Evolutionary conservation across 2,329 filamentous ascomycete genomes (phyloP).

Genomic region (Aureobasidium lini): DNA sequence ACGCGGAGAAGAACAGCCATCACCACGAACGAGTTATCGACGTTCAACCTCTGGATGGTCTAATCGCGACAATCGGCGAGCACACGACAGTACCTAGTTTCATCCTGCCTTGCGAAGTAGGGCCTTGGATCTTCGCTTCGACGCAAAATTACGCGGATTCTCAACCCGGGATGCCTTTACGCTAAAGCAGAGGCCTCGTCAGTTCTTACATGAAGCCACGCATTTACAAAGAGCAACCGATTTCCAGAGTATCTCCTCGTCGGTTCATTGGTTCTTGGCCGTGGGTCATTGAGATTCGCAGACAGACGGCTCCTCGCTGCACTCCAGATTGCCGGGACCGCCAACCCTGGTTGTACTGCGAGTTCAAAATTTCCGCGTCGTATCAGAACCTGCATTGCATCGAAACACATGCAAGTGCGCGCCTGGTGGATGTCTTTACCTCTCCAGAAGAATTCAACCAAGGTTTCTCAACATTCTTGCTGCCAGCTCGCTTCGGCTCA

Average conservation of each 20-base stretch:
- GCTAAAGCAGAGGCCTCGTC: slow-evolving; percentile 4
- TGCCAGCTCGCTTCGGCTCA: slow-evolving; percentile 1
- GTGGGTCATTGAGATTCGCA: neutral
- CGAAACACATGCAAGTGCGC: slow-evolving; percentile 2
- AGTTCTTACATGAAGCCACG: slow-evolving; percentile 2
- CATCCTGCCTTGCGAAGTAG: neutral
- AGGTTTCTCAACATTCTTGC: slow-evolving; percentile 11
- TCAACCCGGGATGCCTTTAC: neutral
- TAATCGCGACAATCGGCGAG: neutral
- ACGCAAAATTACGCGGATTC: neutral
- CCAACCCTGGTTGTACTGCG: neutral
- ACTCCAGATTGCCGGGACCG: neutral
- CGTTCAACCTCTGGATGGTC: neutral
- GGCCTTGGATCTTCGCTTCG: neutral
- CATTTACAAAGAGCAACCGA: neutral
- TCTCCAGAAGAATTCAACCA: slow-evolving; percentile 3
- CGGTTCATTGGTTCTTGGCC: neutral
- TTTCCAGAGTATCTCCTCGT: neutral
- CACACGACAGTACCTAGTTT: neutral
- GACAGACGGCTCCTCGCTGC: slow-evolving; percentile 5
- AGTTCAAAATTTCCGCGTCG: slow-evolving; percentile 1
- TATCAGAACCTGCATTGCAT: slow-evolving; percentile 7
- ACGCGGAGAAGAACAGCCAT: neutral
- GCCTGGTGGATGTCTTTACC: neutral
- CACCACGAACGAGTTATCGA: neutral